These are phyloP conservation scores for Talaromyces sp. DNA, from an alignment of 2,329 filamentous ascomycete genomes.

Conservation along the genomic window DNA sequence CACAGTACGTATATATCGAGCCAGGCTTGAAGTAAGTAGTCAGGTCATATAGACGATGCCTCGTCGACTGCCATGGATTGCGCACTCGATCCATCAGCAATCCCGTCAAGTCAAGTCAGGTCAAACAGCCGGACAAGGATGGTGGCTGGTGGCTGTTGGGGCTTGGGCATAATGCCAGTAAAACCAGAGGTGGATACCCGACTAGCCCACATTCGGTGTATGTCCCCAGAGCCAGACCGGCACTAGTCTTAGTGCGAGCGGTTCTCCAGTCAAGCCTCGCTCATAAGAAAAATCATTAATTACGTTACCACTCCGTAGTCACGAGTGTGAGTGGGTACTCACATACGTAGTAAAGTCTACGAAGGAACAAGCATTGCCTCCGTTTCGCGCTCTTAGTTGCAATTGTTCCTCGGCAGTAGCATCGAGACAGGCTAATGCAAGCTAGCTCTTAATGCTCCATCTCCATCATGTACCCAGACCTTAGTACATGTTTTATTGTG, in stretches of 20 bases:
- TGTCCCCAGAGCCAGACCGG: neutral
- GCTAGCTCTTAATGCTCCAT: neutral
- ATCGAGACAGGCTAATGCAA: neutral
- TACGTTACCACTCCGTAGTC: neutral
- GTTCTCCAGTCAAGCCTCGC: neutral
- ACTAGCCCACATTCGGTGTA: neutral
- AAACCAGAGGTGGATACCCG: neutral
- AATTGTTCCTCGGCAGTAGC: neutral
- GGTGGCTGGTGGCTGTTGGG: conserved; percentile 4
- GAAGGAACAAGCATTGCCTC: neutral
- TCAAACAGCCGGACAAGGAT: neutral
- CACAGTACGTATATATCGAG: no score
- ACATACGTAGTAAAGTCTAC: no score
- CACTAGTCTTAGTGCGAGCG: conserved; percentile 1
- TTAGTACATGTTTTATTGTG: neutral
- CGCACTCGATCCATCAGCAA: neutral
- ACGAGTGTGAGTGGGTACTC: neutral
- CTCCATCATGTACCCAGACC: neutral
- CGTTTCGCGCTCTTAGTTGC: neutral
- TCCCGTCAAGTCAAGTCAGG: neutral
- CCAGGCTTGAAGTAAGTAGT: no score
- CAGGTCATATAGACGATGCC: neutral
- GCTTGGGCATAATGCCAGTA: neutral
- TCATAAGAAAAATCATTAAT: neutral
- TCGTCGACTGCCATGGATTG: neutral